Evolutionary conservation across 2,329 filamentous ascomycete genomes (phyloP), one percentile per base, ranked within the genome.

Genomic region (Monosporascus sp.): DNA sequence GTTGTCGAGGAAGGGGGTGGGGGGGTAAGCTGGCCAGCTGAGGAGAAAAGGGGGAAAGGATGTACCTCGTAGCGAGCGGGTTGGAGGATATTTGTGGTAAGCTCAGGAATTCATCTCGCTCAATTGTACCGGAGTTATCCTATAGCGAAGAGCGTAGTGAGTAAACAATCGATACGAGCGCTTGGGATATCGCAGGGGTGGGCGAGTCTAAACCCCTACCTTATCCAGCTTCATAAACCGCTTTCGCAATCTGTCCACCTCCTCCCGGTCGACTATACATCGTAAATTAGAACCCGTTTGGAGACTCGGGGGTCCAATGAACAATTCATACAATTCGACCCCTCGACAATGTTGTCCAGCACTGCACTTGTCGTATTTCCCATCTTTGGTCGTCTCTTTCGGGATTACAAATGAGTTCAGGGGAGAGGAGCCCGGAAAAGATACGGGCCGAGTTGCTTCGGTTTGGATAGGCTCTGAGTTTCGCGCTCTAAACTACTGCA

Each of bases 191-290:
- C 31, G 31, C 37, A 49, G 38, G 38, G 41, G 36, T 53, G 24
- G 45, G 18, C 17, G 47, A 41, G 50, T 31, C 47, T 47, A 18
- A 43, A 46, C 53, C 43, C 76, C 62, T 74, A 94, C 93, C 83
- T 97, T 97, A 75, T 99, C 94, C 56, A 99, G 79, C 77, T 99
- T 99, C 93, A 97, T 97, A 70, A 99, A 99, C 57, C 93, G 85
- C 79, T 99, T 99, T 68, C 91, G 84, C 70, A 99, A 80, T 67
- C 94, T 85, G 70, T 97, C 94, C 56, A 99, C 91, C 74, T 99
- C 94, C 67, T 99, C 94, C 72, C 89, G 87, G 77, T 99, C 90
- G 78, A 99, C 93, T 97, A 66, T 54, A 50, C 8, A 44, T 45
- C 38, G 31, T 49, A 37, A 48, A 53, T 59, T 58, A 59, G 53